These are phyloP conservation scores for Botryotinia convoluta DNA, from an alignment of 2,329 filamentous ascomycete genomes.

Conservation along the genomic window DNA sequence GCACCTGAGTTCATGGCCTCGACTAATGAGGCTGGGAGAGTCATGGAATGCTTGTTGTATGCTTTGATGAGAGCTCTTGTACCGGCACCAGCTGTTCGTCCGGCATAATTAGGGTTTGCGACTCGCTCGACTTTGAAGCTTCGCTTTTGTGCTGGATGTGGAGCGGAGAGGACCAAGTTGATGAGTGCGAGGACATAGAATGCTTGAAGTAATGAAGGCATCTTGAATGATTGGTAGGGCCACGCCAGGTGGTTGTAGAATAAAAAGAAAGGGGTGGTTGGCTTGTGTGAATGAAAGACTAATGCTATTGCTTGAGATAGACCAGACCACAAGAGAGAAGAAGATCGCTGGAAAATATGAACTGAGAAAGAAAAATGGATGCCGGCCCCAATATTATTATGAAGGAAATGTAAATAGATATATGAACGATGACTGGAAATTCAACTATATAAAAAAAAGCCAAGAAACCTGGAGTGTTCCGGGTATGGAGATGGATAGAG, in stretches of 20 bases:
- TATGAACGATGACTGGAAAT: slow-evolving; percentile 27
- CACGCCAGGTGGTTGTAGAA: slow-evolving; percentile 21
- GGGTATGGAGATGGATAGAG: not conserved
- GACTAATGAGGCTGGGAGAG: slow-evolving; percentile 45
- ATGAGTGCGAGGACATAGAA: slow-evolving; percentile 48
- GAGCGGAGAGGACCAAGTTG: slow-evolving; percentile 46
- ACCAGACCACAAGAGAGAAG: slow-evolving; percentile 26
- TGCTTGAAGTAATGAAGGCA: slow-evolving; percentile 38
- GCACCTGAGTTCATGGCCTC: slow-evolving; percentile 37
- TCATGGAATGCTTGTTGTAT: slow-evolving; percentile 65
- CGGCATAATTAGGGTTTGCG: slow-evolving; percentile 46
- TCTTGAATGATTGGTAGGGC: slow-evolving; percentile 25
- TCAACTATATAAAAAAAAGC: slow-evolving; percentile 28
- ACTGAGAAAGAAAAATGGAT: slow-evolving; percentile 24
- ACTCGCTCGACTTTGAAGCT: slow-evolving; percentile 38
- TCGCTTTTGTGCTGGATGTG: slow-evolving; percentile 44
- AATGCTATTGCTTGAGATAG: slow-evolving; percentile 17
- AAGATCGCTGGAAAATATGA: slow-evolving; percentile 5
- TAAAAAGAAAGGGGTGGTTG: slow-evolving; percentile 16
- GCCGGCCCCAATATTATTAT: slow-evolving; percentile 29
- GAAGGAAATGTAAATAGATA: slow-evolving; percentile 27
- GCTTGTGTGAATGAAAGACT: slow-evolving; percentile 27
- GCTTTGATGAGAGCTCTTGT: slow-evolving; percentile 59
- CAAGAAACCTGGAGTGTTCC: slow-evolving; percentile 16
- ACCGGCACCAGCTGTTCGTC: slow-evolving; percentile 33